Conservation (phyloP, 768 basidiomycete species). For the Tricholoma flavovirens region DNA sequence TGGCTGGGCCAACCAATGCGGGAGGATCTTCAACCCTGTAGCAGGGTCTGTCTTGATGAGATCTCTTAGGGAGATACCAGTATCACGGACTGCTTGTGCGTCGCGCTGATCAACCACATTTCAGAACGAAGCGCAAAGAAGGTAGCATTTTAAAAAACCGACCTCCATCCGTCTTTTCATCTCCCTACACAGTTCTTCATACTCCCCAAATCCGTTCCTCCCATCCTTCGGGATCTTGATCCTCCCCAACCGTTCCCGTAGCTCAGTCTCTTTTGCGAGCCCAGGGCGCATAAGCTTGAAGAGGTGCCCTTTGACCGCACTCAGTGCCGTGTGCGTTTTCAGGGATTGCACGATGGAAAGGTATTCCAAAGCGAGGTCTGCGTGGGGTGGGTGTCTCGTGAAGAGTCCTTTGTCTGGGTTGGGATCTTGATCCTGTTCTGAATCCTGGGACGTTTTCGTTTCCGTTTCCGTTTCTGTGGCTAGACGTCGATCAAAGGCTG, state of each 20-base stretch:
- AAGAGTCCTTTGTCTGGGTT: constrained; percentile 29
- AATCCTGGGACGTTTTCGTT: constrained; percentile 10
- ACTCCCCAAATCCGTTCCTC: constrained; percentile 33
- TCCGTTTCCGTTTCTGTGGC: constrained; percentile 8
- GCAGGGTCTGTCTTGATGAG: constrained; percentile 27
- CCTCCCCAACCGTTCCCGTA: constrained; percentile 67
- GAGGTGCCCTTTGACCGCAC: constrained; percentile 86
- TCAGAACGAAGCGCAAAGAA: constrained; percentile 5
- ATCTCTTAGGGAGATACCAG: constrained; percentile 25
- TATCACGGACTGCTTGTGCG: constrained; percentile 25
- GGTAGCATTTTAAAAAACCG: constrained; percentile 3
- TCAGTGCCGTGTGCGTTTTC: constrained; percentile 62
- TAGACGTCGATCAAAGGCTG: neutral
- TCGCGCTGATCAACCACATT: constrained; percentile 35
- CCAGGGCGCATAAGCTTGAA: constrained; percentile 90
- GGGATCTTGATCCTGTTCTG: constrained; percentile 1
- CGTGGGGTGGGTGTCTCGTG: constrained; percentile 48
- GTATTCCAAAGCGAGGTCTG: constrained; percentile 79
- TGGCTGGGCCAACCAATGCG: constrained; percentile 55
- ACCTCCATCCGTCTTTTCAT: constrained; percentile 53
- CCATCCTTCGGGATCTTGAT: constrained; percentile 26
- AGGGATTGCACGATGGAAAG: constrained; percentile 68
- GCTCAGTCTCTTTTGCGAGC: constrained; percentile 55
- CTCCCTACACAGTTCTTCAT: constrained; percentile 50
- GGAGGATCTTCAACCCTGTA: constrained; percentile 33